These are phyloP conservation scores for Senna tora DNA, from an alignment of 306 rosid genomes.

Conservation along the genomic window DNA sequence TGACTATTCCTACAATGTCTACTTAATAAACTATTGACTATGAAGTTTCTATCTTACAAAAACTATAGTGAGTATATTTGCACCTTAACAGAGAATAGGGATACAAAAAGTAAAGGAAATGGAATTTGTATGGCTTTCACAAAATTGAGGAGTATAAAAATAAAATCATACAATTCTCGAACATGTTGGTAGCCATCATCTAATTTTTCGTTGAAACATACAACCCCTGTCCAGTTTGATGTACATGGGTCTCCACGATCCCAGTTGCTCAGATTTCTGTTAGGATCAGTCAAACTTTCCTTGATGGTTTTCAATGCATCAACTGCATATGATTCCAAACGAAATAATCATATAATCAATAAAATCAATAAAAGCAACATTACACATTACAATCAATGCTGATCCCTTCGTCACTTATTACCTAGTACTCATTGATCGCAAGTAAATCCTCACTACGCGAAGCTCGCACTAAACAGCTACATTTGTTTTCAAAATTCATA, in stretches of 20 bases:
- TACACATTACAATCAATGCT: slow-evolving; percentile 11
- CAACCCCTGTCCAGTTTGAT: slow-evolving; percentile 77
- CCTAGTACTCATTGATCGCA: not conserved
- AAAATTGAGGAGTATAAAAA: not conserved
- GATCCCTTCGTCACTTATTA: not conserved
- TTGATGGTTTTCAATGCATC: slow-evolving; percentile 57
- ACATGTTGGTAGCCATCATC: slow-evolving; percentile 64
- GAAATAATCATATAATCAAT: slow-evolving; percentile 29
- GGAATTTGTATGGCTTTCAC: slow-evolving; percentile 16
- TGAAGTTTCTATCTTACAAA: not conserved
- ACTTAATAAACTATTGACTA: not conserved
- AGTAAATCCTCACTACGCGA: not conserved
- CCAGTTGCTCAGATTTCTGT: slow-evolving; percentile 80
- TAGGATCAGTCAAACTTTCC: slow-evolving; percentile 59
- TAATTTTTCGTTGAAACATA: slow-evolving; percentile 53
- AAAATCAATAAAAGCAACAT: slow-evolving; percentile 4
- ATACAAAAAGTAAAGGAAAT: slow-evolving; percentile 15
- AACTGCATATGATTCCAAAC: slow-evolving; percentile 57
- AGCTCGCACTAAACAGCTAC: not conserved
- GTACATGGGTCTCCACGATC: slow-evolving; percentile 80
- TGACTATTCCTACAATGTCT: not conserved
- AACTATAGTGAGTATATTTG: not conserved
- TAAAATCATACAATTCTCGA: slow-evolving; percentile 59
- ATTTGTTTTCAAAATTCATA: not conserved
- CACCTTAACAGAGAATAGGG: not conserved